Evolutionary conservation across 2,329 filamentous ascomycete species (phyloP).

Genomic region (Aspergillus sp.): DNA sequence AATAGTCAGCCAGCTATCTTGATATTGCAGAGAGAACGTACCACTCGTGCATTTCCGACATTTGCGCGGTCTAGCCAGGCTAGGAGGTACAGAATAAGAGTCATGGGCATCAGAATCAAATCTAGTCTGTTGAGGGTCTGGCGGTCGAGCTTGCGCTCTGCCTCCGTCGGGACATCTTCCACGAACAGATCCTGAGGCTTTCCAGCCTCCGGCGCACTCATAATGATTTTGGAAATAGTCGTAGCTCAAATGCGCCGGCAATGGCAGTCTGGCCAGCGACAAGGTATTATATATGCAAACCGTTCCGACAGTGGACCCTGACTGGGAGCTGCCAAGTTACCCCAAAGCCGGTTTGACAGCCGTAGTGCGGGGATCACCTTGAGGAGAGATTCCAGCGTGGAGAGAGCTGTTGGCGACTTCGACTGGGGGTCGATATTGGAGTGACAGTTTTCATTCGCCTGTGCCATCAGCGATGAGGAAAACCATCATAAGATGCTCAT

Average conservation of each 20-base stretch:
- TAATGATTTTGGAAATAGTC: not conserved
- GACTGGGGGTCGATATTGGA: too few relatives aligned
- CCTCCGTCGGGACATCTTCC: slow-evolving; percentile 10
- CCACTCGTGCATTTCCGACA: slow-evolving; percentile 17
- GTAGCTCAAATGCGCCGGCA: too few relatives aligned
- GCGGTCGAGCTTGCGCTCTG: slow-evolving; percentile 10
- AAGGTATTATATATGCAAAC: too few relatives aligned
- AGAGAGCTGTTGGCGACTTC: not conserved
- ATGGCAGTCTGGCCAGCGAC: too few relatives aligned
- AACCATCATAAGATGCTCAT: too few relatives aligned
- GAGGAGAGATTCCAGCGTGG: not conserved
- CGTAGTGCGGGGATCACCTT: not conserved
- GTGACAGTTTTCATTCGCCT: not conserved
- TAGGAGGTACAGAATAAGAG: slow-evolving; percentile 17
- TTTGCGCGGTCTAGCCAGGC: slow-evolving; percentile 20
- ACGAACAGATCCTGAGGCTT: slow-evolving; percentile 9
- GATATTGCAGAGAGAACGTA: not conserved
- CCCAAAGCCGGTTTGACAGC: not conserved
- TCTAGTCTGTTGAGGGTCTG: slow-evolving; percentile 13
- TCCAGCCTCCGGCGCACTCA: not conserved
- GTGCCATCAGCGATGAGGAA: not conserved
- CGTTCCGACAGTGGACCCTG: not conserved
- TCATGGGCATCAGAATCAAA: slow-evolving; percentile 17
- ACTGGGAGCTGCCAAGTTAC: not conserved
- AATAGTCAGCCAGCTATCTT: not conserved